A percentile compares a stretch with the other conserved stretches of the same genome.
phyloP scores from a whole-genome alignment of 129 eudicot species.

The Ambrosia artemisiifolia region DNA sequence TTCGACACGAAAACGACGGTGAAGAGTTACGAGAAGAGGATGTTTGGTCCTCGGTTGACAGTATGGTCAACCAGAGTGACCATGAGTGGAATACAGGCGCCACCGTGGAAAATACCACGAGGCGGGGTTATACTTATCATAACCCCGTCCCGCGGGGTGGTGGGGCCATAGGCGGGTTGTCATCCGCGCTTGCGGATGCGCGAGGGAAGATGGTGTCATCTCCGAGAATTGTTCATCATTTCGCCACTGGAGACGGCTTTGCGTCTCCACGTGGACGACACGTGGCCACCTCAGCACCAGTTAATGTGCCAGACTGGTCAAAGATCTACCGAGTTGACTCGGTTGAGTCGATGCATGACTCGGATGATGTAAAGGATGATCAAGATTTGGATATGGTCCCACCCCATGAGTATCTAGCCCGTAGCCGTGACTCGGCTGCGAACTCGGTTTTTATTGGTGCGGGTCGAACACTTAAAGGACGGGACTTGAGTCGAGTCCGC shows the following conservation, averaged over 20 bases:
- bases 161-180: conserved; percentile 54
- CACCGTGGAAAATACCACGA: conserved; percentile 2
- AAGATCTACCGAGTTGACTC: conserved; percentile 84
- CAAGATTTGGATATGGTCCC: conserved; percentile 51
- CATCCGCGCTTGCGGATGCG: conserved; percentile 50
- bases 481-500: conserved; percentile 88
- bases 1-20: conserved; percentile 25
- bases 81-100: conserved; percentile 57
- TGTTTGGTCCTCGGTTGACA: conserved; percentile 73
- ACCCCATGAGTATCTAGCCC: conserved; percentile 86
- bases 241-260: conserved; percentile 39
- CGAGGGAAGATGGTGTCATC: conserved; percentile 27
- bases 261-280: conserved; percentile 51
- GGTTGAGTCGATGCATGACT: conserved; percentile 72
- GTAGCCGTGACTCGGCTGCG: conserved; percentile 58
- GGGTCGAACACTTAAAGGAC: conserved; percentile 89
- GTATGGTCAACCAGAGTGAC: conserved; percentile 28
- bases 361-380: conserved; percentile 51
- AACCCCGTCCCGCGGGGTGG: background rate
- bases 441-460: conserved; percentile 79
- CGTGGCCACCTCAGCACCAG: conserved; percentile 78
- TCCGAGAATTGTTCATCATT: conserved; percentile 58
- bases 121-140: conserved; percentile 18
- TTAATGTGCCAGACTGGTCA: conserved; percentile 89
- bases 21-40: conserved; percentile 72